Conservation (phyloP, 441 rosid species). For the Croton setiger region DNA sequence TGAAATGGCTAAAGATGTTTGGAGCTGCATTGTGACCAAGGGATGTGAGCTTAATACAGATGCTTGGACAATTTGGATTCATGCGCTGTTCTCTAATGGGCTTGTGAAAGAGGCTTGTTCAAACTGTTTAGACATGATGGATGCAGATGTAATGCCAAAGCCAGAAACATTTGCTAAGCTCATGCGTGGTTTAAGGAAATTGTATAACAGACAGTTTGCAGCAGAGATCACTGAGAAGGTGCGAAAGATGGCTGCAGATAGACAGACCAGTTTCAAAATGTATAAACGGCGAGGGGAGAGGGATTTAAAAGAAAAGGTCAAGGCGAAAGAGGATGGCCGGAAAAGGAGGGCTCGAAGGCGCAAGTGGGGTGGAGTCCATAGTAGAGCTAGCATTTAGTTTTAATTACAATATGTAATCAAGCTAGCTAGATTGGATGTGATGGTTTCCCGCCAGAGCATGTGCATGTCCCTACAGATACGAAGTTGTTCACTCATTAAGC, state of each 20-base stretch:
- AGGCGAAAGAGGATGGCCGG: conserved; percentile 46
- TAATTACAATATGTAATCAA: background rate
- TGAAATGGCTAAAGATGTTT: conserved; percentile 70
- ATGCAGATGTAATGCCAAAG: conserved; percentile 68
- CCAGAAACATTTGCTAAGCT: conserved; percentile 83
- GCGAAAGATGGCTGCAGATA: conserved; percentile 78
- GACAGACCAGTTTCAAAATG: conserved; percentile 72
- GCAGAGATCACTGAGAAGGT: conserved; percentile 85
- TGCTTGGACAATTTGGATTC: conserved; percentile 93
- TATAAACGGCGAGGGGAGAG: conserved; percentile 81
- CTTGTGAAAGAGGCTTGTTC: conserved; percentile 78
- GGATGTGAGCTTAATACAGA: conserved; percentile 64
- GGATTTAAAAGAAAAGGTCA: conserved; percentile 56
- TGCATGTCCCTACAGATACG: background rate
- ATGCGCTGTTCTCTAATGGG: conserved; percentile 66
- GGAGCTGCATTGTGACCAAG: conserved; percentile 59
- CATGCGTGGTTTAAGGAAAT: conserved; percentile 66
- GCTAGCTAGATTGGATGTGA: conserved; percentile 1
- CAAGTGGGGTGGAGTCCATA: conserved; percentile 30
- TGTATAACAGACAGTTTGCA: conserved; percentile 66
- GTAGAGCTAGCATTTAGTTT: conserved; percentile 36
- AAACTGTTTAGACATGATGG: conserved; percentile 87
- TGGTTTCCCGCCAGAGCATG: background rate
- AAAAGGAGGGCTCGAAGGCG: conserved; percentile 55
- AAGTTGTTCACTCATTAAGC: conserved; percentile 2